Evolutionary conservation across 495 filamentous ascomycete genomes (phyloP), one percentile per base, ranked within the genome.

Genomic region (Thermothielavioides terrestris): DNA sequence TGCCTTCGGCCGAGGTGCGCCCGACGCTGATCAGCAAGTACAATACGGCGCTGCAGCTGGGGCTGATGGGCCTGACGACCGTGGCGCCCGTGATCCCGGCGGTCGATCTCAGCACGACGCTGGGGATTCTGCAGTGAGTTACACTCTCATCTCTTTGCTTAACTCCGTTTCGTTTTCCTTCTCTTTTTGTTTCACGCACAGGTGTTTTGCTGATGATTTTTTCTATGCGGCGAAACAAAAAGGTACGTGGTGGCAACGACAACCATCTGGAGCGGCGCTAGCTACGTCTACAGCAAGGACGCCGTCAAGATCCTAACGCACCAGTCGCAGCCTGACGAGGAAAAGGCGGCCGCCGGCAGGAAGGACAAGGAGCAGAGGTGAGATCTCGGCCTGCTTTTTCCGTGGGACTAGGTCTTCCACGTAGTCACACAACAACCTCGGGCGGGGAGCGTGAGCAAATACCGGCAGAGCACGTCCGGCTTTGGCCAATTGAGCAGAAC

Each of bases 21-120:
- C 92, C 92, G 0, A 98, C 92, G 0, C 79, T 74, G 14, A 88
- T 98, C 55, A 92, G 86, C 55, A 98, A 98, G 75, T 78, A 83
- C 50, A 94, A 94, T 55, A 94, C 88, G 0, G 82, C 82, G 2
- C 59, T 94, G 59, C 88, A 94, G 65, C 63, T 94, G 30, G 80
- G 80, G 12, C 69, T 94, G 43, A 84, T 94, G 57, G 88, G 86
- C 6, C 71, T 78, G 27, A 88, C 84, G 3, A 89, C 88, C 58
- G 79, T 79, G 1, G 71, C 85, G 49, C 88, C 88, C 6, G 65
- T 94, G 5, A 35, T 89, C 6, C 70, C 75, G 4, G 46, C 35
- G 1, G 68, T 75, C 4, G 76, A 84, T 61, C 59, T 88, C 40
- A 70, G 67, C 14, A 57, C 67, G 30, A 68, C 72, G 40, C 77